Evolutionary conservation across 2,329 filamentous ascomycete species (phyloP), one percentile per base, ranked within the genome.

Genomic region (Aspergillus novoparasiticus): DNA sequence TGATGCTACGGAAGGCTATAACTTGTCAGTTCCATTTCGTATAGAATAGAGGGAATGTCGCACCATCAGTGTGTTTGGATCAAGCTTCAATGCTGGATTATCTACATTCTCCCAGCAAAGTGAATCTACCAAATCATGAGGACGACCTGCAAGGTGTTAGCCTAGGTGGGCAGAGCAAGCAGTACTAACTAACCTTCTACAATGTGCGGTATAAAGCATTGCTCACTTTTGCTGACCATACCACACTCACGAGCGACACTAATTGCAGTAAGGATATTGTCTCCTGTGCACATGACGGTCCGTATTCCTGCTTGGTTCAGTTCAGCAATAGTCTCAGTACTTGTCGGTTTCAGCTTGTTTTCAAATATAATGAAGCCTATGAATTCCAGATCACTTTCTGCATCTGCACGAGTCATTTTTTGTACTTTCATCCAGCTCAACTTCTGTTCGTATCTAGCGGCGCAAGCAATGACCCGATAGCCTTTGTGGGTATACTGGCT

Each of bases 301-400:
- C 92, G 88, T 68, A 99, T 97, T 61, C 91, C 91, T 9, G 96
- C 94, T 58, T 90, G 84, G 36, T 87, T 85, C 3, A 99, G 85
- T 78, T 98, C 94, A 61, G 90, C 86, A 30, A 99, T 87, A 39
- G 97, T 91, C 1, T 85, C 86, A 1, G 91, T 86, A 0, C 94
- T 97, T 23, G 87, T 93, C 1, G 92, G 89, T 77, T 99, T 99
- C 65, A 99, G 82, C 79, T 99, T 99, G 81, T 99, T 99, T 80
- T 99, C 95, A 71, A 99, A 99, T 59, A 99, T 90, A 73, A 99
- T 98, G 79, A 99, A 99, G 6, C 95, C 95, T 41, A 94, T 86
- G 73, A 99, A 98, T 53, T 94, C 88, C 12, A 99, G 85, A 36
- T 89, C 84, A 3, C 87, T 90, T 77, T 99, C 95, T 10, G 91